Conservation (phyloP, 1,139 yeast species). For the Zygosaccharomyces sapae region DNA sequence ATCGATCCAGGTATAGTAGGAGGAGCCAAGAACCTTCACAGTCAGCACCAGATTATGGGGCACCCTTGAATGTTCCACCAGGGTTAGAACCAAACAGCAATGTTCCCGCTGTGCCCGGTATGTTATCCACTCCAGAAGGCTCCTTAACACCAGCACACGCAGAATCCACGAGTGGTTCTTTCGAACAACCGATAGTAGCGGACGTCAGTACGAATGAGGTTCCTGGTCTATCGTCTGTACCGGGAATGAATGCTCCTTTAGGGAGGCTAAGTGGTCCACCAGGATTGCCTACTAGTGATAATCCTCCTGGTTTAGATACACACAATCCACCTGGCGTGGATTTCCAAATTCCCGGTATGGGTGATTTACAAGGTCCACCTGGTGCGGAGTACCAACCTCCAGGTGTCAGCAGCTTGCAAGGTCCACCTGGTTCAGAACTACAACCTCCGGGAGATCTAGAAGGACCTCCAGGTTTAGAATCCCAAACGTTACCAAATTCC, state of each 20-base stretch:
- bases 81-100: slow-evolving; percentile 1
- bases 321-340: not conserved
- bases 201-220: slow-evolving; percentile 10
- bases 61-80: slow-evolving; percentile 1
- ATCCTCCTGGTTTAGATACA: slow-evolving; percentile 27
- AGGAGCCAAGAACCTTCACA: not conserved
- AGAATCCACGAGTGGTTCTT: slow-evolving; percentile 2
- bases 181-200: slow-evolving; percentile 1
- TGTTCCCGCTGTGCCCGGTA: slow-evolving; percentile 11
- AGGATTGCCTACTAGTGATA: slow-evolving; percentile 26
- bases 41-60: not conserved
- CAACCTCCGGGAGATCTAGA: slow-evolving; percentile 7
- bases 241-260: slow-evolving; percentile 17
- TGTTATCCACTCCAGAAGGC: slow-evolving; percentile 5
- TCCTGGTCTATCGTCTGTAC: slow-evolving; percentile 25
- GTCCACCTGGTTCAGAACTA: not conserved
- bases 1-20: slow-evolving; percentile 5
- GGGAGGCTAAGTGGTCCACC: slow-evolving; percentile 25
- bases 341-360: not conserved
- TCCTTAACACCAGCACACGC: slow-evolving; percentile 6
- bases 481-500: not conserved
- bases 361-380: slow-evolving; percentile 20
- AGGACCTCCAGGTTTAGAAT: slow-evolving; percentile 25
- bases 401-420: not conserved
- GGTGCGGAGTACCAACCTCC: slow-evolving; percentile 14